Conservation (phyloP, 75 land plant genomes). For the Pinus tabuliformis region DNA sequence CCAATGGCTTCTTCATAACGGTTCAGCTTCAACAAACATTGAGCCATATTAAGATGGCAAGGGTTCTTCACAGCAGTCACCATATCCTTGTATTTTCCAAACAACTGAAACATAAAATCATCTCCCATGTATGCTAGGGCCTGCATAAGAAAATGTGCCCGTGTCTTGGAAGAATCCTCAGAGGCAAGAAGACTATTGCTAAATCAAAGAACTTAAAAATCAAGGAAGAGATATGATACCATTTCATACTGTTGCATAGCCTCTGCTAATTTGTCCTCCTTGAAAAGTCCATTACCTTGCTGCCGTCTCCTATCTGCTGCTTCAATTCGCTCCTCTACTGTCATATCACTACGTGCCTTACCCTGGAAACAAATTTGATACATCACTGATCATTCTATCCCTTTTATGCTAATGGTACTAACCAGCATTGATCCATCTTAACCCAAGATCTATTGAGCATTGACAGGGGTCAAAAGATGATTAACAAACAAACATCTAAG, state of each 20-base stretch:
- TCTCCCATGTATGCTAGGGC: conserved; percentile 99
- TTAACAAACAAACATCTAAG: background rate
- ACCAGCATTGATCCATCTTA: too few relatives aligned
- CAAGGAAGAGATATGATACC: conserved; percentile 39
- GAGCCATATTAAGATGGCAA: conserved; percentile 96
- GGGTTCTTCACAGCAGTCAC: conserved; percentile 97
- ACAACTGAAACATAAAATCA: conserved; percentile 99
- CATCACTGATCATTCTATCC: too few relatives aligned
- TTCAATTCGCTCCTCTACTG: conserved; percentile 95
- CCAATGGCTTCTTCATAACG: conserved; percentile 91
- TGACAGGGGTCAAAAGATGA: background rate
- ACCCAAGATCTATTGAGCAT: background rate
- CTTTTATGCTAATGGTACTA: too few relatives aligned
- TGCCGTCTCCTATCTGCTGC: conserved; percentile 87
- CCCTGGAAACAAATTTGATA: conserved; percentile 45
- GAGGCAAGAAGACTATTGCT: conserved; percentile 4
- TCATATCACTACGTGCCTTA: conserved; percentile 91
- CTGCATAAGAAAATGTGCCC: conserved; percentile 23
- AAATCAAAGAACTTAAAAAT: background rate
- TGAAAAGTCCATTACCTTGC: conserved; percentile 84
- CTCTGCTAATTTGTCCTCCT: conserved; percentile 82
- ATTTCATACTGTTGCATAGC: conserved; percentile 99
- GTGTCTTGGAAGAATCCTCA: background rate
- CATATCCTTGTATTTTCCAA: conserved; percentile 98
- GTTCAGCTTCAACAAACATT: conserved; percentile 80